Conservation (phyloP, 106 monocot genomes). For the Allium fistulosum region DNA sequence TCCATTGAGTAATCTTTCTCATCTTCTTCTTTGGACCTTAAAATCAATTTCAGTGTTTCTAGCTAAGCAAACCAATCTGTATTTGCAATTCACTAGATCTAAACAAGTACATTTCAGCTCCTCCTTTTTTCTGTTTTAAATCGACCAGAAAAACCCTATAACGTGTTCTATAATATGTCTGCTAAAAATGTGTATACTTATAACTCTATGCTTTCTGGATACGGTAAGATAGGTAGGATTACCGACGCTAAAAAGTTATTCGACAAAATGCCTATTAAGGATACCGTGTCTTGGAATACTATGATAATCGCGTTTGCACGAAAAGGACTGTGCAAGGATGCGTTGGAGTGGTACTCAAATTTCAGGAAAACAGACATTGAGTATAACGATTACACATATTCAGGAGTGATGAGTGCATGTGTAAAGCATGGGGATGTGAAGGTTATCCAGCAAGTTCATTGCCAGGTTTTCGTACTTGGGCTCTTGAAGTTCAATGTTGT, state of each 20-base stretch:
- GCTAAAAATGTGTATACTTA: constrained; percentile 48
- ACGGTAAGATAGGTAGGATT: constrained; percentile 31
- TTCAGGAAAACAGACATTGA: background rate
- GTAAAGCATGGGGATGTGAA: constrained; percentile 20
- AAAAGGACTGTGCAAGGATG: constrained; percentile 8
- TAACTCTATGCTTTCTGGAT: constrained; percentile 77
- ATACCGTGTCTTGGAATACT: constrained; percentile 68
- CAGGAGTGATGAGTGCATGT: constrained; percentile 35
- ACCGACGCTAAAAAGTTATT: constrained; percentile 33
- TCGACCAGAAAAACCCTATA: constrained; percentile 29
- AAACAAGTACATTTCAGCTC: constrained; percentile 26
- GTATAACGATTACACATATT: constrained; percentile 36
- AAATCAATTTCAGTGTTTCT: background rate
- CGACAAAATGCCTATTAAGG: constrained; percentile 35
- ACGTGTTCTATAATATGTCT: constrained; percentile 61
- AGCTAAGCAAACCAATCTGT: constrained; percentile 34
- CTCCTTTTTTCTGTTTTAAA: constrained; percentile 28
- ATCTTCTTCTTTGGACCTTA: too few relatives aligned
- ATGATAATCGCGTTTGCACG: constrained; percentile 52
- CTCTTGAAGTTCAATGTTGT: constrained; percentile 28
- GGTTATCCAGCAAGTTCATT: constrained; percentile 42
- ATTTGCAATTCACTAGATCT: constrained; percentile 33
- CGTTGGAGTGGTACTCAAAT: background rate
- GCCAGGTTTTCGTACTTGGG: constrained; percentile 43
- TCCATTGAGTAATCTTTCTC: too few relatives aligned